Evolutionary conservation across 345 rosid species (phyloP).

Genomic region (Rhodamnia rubescens): DNA sequence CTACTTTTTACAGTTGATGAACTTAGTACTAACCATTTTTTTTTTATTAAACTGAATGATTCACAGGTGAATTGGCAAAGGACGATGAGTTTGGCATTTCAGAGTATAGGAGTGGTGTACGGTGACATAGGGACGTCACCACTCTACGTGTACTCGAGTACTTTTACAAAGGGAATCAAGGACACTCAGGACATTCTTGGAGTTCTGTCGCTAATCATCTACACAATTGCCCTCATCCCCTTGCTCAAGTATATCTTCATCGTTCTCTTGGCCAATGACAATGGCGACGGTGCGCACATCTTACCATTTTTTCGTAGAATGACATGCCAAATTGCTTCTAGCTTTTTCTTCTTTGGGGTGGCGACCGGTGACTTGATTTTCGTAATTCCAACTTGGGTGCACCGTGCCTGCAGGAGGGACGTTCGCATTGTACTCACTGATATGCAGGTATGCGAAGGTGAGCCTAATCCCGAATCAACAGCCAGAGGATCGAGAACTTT

Average conservation of each 20-base stretch:
- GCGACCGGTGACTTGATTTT: not conserved
- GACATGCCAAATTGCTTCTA: not conserved
- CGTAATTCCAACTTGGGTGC: not conserved
- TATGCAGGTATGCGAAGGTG: conserved; percentile 1
- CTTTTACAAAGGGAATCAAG: not conserved
- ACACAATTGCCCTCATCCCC: not conserved
- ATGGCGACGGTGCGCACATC: conserved; percentile 21
- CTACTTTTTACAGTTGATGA: no score
- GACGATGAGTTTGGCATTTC: conserved; percentile 12
- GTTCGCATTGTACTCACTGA: conserved; percentile 1
- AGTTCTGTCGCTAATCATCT: conserved; percentile 1
- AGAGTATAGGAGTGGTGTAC: conserved; percentile 4
- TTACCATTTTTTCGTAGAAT: not conserved
- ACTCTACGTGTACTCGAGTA: not conserved
- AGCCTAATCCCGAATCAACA: not conserved
- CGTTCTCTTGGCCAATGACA: conserved; percentile 2
- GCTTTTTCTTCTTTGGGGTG: not conserved
- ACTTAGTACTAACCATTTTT: not conserved
- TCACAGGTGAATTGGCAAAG: conserved; percentile 29
- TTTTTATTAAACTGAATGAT: not conserved
- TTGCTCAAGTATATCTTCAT: conserved; percentile 3
- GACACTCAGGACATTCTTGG: conserved; percentile 1
- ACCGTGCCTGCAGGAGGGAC: conserved; percentile 1
- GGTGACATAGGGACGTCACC: conserved; percentile 5
- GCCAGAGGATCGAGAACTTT: not conserved